Percentiles rank a stretch among this genome's conserved stretches.
phyloP scores from a whole-genome alignment of 108 stramenopile genomes.

The Fragilaria crotonensis region DNA sequence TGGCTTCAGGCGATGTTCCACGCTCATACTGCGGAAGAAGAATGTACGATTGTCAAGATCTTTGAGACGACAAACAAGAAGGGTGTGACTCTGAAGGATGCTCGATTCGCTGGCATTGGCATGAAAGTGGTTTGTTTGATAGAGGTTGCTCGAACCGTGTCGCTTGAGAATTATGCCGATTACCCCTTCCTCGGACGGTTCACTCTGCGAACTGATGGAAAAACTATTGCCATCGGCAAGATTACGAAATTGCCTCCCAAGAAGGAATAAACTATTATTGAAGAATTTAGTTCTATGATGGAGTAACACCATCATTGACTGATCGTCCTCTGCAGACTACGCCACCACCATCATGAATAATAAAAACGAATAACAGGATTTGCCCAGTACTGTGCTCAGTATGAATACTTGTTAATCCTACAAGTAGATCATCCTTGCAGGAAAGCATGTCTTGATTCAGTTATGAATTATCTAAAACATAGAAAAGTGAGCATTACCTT shows the following conservation, averaged over 20 bases:
- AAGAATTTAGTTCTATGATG: no score
- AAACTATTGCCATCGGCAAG: conserved; percentile 98
- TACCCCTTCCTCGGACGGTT: conserved; percentile 95
- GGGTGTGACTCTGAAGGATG: conserved; percentile 68
- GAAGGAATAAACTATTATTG: no score
- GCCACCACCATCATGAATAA: no score
- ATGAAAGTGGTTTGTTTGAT: conserved; percentile 78
- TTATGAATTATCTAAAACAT: no score
- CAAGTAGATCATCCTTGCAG: no score
- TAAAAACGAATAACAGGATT: no score
- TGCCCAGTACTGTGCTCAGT: no score
- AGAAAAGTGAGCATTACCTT: no score
- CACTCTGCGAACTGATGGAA: conserved; percentile 97
- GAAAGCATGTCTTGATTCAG: no score
- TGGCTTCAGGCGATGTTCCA: conserved; percentile 97
- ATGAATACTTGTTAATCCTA: no score
- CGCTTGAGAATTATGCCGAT: conserved; percentile 86
- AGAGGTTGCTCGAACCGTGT: conserved; percentile 67
- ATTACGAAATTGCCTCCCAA: conserved; percentile 90
- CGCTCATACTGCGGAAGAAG: conserved; percentile 93
- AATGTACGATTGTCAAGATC: conserved; percentile 82
- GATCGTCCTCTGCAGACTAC: no score
- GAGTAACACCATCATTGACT: no score
- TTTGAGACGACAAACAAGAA: conserved; percentile 84
- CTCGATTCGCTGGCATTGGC: conserved; percentile 76